These are phyloP conservation scores for Aureobasidium sp. DNA, from an alignment of 2,329 filamentous ascomycete species.

Conservation along the genomic window DNA sequence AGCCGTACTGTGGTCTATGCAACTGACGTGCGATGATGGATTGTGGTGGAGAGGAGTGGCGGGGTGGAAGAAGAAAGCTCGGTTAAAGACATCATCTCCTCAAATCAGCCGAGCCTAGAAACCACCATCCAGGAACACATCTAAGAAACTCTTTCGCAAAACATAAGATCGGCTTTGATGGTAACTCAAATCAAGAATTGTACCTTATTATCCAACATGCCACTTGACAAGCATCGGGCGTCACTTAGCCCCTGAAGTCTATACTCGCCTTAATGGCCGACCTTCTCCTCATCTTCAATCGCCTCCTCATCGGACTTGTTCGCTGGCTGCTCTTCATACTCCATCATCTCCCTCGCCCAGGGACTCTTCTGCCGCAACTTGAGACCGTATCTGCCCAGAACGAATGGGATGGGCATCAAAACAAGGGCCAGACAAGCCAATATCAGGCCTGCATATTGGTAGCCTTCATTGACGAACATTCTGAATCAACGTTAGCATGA, in stretches of 20 bases:
- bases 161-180: background rate
- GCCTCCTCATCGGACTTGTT: background rate
- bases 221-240: background rate
- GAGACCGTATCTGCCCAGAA: conserved; percentile 29
- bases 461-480: conserved; percentile 20
- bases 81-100: background rate
- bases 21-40: background rate
- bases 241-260: background rate
- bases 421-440: conserved; percentile 27
- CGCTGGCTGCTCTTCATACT: background rate
- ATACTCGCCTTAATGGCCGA: background rate
- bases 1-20: background rate
- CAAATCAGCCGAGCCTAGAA: background rate
- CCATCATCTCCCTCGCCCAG: conserved; percentile 33
- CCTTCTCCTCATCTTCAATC: background rate
- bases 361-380: conserved; percentile 32
- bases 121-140: background rate
- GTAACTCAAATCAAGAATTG: background rate
- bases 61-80: background rate
- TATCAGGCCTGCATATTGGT: conserved; percentile 25
- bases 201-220: background rate
- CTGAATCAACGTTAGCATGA: background rate
- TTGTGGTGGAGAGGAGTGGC: background rate
- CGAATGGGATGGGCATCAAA: conserved; percentile 22
- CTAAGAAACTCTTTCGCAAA: background rate